Conservation (phyloP, 2,329 filamentous ascomycete species). For the Curvularia hawaiiensis region DNA sequence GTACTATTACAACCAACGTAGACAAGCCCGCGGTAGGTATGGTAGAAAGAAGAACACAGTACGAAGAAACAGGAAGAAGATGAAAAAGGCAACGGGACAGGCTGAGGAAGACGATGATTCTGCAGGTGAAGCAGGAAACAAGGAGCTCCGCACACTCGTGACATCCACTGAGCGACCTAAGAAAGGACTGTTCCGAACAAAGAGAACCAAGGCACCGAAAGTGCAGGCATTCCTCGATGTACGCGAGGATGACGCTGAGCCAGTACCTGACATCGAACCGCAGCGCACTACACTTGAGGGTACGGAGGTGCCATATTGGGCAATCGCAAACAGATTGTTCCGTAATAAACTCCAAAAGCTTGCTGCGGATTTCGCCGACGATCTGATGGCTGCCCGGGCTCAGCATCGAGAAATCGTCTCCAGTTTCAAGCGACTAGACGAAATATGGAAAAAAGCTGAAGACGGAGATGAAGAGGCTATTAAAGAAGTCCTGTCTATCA, state of each 20-base stretch:
- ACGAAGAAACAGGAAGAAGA: slow-evolving; percentile 32
- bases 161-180: slow-evolving; percentile 31
- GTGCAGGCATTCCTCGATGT: slow-evolving; percentile 39
- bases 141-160: slow-evolving; percentile 24
- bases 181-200: slow-evolving; percentile 39
- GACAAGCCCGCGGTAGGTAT: slow-evolving; percentile 37
- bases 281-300: slow-evolving; percentile 32
- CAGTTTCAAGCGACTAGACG: slow-evolving; percentile 53
- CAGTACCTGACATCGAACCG: slow-evolving; percentile 9
- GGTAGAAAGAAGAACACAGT: slow-evolving; percentile 34
- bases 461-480: slow-evolving; percentile 56
- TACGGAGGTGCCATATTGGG: slow-evolving; percentile 35
- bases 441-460: slow-evolving; percentile 50
- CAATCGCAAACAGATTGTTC: slow-evolving; percentile 38
- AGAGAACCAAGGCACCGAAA: slow-evolving; percentile 26
- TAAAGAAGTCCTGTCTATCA: slow-evolving; percentile 64
- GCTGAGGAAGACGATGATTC: slow-evolving; percentile 28
- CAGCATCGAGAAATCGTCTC: slow-evolving; percentile 48
- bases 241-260: slow-evolving; percentile 16
- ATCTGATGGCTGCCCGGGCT: slow-evolving; percentile 51
- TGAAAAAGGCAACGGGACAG: slow-evolving; percentile 32
- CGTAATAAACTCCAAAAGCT: slow-evolving; percentile 36
- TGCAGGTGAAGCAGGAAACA: slow-evolving; percentile 16
- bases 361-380: slow-evolving; percentile 32
- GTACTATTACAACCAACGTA: slow-evolving; percentile 31